Evolutionary conservation across 192 early-diverging fungal genomes (phyloP), one percentile per base, ranked within the genome.

Genomic region (Cetraspora pellucida): DNA sequence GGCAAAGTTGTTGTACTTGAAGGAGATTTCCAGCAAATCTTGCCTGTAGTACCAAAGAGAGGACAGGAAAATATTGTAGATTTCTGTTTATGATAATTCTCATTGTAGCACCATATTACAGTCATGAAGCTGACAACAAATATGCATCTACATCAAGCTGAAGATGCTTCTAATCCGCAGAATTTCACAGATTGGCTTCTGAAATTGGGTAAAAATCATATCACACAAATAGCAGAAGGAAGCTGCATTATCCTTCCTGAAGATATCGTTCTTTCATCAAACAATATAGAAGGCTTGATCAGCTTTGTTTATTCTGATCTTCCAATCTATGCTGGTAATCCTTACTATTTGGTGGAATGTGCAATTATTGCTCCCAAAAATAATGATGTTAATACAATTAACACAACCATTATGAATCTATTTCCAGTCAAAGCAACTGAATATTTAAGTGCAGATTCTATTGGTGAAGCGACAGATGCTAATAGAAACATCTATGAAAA

Each of bases 281-380:
- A 65, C 64, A 13, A 45, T 54, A 8, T 14, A 25, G 16, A 64
- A 1, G 13, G 43, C 70, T 25, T 57, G 4, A 75, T 81, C 25
- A 46, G 37, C 44, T 68, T 16, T 27, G 55, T 81, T 16, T 78
- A 78, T 52, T 63, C 76, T 13, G 17, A 71, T 21, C 13, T 78
- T 3, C 1, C 17, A 0, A n/a, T 4, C 0, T 75, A 78, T 70
- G 10, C n/a, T n/a, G n/a, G 54, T 55, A 58, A 57, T 13, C 46
- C 57, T 57, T 50, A 3, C 54, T 27, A n/a, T n/a, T n/a, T n/a
- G n/a, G n/a, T n/a, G n/a, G n/a, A n/a, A n/a, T n/a, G n/a, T n/a
- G n/a, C n/a, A 23, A 71, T 81, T 16, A 45, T 78, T 27, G 64
- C 50, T 31, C 72, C 80, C 27, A 74, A 27, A 28, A 81, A 81